Evolutionary conservation across 345 rosid species (phyloP).

Genomic region (Trapa incisa): DNA sequence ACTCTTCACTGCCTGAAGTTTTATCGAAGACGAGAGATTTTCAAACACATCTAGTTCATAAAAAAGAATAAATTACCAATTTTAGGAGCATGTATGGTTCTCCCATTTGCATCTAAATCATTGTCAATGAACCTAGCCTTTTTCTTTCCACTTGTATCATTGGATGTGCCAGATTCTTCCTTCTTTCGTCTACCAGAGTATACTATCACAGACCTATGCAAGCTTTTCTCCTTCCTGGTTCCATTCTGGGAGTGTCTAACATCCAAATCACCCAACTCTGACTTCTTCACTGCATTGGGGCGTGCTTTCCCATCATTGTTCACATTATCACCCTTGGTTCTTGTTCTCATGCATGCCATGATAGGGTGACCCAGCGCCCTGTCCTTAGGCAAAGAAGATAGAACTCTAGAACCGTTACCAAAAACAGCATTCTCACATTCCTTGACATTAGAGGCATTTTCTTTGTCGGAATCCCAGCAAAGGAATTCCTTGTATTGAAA

Average conservation of each 20-base stretch:
- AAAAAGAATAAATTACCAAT: constrained; percentile 17
- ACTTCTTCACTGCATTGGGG: constrained; percentile 18
- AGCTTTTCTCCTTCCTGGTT: constrained; percentile 39
- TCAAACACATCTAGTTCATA: background rate
- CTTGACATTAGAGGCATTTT: constrained; percentile 17
- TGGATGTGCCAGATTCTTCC: constrained; percentile 37
- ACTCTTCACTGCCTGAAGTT: background rate
- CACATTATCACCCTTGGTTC: constrained; percentile 25
- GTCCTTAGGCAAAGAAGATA: constrained; percentile 72
- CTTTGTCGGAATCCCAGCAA: constrained; percentile 51
- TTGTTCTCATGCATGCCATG: constrained; percentile 24
- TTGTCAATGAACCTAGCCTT: constrained; percentile 44
- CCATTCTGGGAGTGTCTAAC: constrained; percentile 29
- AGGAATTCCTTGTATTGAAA: constrained; percentile 64
- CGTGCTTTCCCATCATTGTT: constrained; percentile 17
- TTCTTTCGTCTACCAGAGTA: constrained; percentile 49
- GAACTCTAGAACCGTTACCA: constrained; percentile 70
- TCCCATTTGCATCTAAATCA: constrained; percentile 39
- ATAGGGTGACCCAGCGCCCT: constrained; percentile 30
- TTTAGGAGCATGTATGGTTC: constrained; percentile 29
- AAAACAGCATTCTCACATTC: constrained; percentile 36
- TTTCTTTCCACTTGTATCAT: constrained; percentile 55
- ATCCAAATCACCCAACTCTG: constrained; percentile 31
- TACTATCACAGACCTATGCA: constrained; percentile 40
- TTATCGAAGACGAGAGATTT: background rate